phyloP scores from a whole-genome alignment of 192 early-diverging fungal genomes.

The Thamnidium elegans region DNA sequence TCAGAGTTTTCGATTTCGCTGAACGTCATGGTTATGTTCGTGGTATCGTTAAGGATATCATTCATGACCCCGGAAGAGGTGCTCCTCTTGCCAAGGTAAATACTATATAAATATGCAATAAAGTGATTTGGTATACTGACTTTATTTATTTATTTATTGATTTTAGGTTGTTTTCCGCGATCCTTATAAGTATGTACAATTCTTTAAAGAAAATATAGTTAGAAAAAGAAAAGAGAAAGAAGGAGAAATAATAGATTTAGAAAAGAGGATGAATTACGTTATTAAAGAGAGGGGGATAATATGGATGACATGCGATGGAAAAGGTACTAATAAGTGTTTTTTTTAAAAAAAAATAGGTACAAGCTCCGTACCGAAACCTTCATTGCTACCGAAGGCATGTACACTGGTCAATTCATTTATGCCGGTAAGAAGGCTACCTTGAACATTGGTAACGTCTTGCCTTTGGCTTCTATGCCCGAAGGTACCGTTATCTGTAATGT shows the following conservation, averaged over 20 bases:
- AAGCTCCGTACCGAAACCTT: conserved; percentile 87
- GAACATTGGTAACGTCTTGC: conserved; percentile 93
- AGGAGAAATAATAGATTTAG: too few species aligned
- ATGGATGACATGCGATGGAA: too few species aligned
- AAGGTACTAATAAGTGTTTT: too few species aligned
- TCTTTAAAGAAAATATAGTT: conserved; percentile 42
- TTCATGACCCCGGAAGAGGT: conserved; percentile 97
- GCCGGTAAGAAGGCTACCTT: conserved; percentile 95
- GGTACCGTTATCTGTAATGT: conserved; percentile 95
- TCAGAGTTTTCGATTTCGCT: conserved; percentile 90
- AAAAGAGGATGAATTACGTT: too few species aligned
- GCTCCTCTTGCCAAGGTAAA: conserved; percentile 87
- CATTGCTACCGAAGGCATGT: conserved; percentile 98
- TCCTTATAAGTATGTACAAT: conserved; percentile 57
- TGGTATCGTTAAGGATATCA: conserved; percentile 97
- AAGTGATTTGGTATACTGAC: too few species aligned
- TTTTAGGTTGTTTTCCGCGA: conserved; percentile 32
- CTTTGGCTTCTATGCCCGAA: conserved; percentile 92
- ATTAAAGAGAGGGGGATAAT: too few species aligned
- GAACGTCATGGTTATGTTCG: conserved; percentile 98
- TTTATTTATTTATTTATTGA: too few species aligned
- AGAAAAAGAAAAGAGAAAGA: too few species aligned
- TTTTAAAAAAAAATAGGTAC: conserved; percentile 53
- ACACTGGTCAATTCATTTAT: conserved; percentile 99
- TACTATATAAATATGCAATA: too few species aligned